Evolutionary conservation across 257 asterid species (phyloP).

Genomic region (Jaltomata sinuosa): DNA sequence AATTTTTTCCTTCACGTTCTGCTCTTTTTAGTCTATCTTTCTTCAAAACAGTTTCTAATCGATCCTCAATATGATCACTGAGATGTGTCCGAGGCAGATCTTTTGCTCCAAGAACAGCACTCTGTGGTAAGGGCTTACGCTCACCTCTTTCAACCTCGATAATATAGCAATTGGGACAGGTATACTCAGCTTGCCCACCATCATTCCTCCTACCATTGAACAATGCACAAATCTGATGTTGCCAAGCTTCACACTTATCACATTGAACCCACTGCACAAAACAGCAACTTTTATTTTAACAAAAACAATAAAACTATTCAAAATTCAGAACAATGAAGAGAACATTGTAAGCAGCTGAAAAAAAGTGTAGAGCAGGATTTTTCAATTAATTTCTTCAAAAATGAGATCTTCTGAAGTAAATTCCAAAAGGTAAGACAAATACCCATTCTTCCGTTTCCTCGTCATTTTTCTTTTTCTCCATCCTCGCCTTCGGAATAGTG

Average conservation of each 20-base stretch:
- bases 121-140: slow-evolving; percentile 77
- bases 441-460: slow-evolving; percentile 99
- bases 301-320: not conserved
- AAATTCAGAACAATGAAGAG: not conserved
- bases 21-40: slow-evolving; percentile 90
- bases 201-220: slow-evolving; percentile 97
- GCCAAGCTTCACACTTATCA: slow-evolving; percentile 99
- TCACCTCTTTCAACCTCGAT: slow-evolving; percentile 92
- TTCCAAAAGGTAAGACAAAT: not conserved
- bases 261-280: slow-evolving; percentile 98
- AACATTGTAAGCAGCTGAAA: not conserved
- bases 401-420: not conserved
- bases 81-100: slow-evolving; percentile 89
- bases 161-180: slow-evolving; percentile 95
- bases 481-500: slow-evolving; percentile 62
- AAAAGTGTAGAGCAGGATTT: not conserved
- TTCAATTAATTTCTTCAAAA: not conserved
- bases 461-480: slow-evolving; percentile 85
- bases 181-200: slow-evolving; percentile 98
- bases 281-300: slow-evolving; percentile 4
- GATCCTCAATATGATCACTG: slow-evolving; percentile 89
- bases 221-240: slow-evolving; percentile 96
- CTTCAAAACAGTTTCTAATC: slow-evolving; percentile 58
- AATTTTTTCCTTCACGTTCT: slow-evolving; percentile 58
- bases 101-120: slow-evolving; percentile 98